Percentiles rank a stretch among this genome's conserved stretches.
Conservation (phyloP, 257 asterid genomes). For the Coffea canephora region DNA sequence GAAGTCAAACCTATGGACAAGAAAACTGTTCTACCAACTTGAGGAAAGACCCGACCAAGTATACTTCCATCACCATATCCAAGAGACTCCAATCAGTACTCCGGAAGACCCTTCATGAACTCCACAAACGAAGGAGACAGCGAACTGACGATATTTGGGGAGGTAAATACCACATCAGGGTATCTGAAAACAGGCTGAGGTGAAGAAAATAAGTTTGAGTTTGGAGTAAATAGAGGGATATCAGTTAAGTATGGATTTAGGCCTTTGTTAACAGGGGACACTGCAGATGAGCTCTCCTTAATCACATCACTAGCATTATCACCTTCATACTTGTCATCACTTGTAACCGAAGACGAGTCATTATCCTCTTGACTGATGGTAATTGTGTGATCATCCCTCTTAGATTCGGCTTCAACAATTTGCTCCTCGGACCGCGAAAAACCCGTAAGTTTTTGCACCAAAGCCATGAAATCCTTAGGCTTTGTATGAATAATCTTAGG, state of each 20-base stretch:
- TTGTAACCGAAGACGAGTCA: not conserved
- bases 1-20: slow-evolving; percentile 2
- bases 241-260: slow-evolving; percentile 9
- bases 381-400: not conserved
- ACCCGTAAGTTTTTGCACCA: slow-evolving; percentile 43
- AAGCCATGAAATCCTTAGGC: slow-evolving; percentile 38
- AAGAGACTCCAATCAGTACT: not conserved
- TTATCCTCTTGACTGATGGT: not conserved
- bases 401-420: not conserved
- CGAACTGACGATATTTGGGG: slow-evolving; percentile 6
- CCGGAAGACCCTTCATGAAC: slow-evolving; percentile 21
- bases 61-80: not conserved
- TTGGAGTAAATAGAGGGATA: slow-evolving; percentile 24
- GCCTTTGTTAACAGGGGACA: not conserved
- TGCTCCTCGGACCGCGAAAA: slow-evolving; percentile 9
- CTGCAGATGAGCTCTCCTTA: not conserved
- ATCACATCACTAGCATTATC: not conserved
- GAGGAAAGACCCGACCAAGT: not conserved
- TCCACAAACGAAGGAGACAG: slow-evolving; percentile 20
- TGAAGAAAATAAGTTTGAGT: slow-evolving; percentile 13
- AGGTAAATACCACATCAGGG: not conserved
- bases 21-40: not conserved
- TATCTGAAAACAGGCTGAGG: slow-evolving; percentile 7
- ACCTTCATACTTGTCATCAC: not conserved
- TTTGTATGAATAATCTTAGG: slow-evolving; percentile 38